Conservation (phyloP, 2,329 filamentous ascomycete genomes). For the Didymella sp. region DNA sequence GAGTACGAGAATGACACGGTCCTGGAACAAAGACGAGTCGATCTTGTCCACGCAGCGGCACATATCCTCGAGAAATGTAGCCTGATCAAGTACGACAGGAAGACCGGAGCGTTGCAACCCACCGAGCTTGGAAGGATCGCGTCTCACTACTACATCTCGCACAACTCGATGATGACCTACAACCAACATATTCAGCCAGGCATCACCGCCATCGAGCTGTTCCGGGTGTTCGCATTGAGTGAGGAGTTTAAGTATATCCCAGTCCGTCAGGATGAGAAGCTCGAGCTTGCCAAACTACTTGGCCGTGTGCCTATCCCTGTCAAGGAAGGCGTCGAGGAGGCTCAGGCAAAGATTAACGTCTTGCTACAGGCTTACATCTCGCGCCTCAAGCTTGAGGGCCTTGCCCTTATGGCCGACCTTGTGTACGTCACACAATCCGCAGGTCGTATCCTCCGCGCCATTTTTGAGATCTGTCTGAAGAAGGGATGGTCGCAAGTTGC, state of each 20-base stretch:
- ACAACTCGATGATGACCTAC: slow-evolving; percentile 96
- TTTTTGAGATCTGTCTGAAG: slow-evolving; percentile 97
- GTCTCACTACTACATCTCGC: slow-evolving; percentile 97
- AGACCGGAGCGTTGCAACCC: slow-evolving; percentile 83
- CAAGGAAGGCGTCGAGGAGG: slow-evolving; percentile 96
- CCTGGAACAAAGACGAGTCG: slow-evolving; percentile 95
- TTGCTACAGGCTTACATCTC: slow-evolving; percentile 96
- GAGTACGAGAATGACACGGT: slow-evolving; percentile 94
- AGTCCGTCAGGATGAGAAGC: slow-evolving; percentile 95
- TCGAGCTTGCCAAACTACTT: slow-evolving; percentile 91
- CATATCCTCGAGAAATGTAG: slow-evolving; percentile 84
- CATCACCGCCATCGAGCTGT: slow-evolving; percentile 92
- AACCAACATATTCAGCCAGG: slow-evolving; percentile 93
- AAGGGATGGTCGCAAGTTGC: slow-evolving; percentile 96
- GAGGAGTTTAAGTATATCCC: slow-evolving; percentile 99
- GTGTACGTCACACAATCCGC: slow-evolving; percentile 99
- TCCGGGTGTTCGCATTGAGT: slow-evolving; percentile 93
- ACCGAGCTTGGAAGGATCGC: slow-evolving; percentile 95
- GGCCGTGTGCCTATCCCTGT: slow-evolving; percentile 92
- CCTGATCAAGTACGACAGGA: slow-evolving; percentile 94
- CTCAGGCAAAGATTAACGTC: slow-evolving; percentile 97
- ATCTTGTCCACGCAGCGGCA: slow-evolving; percentile 93
- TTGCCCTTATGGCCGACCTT: slow-evolving; percentile 97
- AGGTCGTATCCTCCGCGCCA: slow-evolving; percentile 90
- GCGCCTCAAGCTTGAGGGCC: slow-evolving; percentile 87